A percentile compares a stretch with the other conserved stretches of the same genome.
Evolutionary conservation across 768 basidiomycete genomes (phyloP).

Genomic region (Tephrocybe sp.): DNA sequence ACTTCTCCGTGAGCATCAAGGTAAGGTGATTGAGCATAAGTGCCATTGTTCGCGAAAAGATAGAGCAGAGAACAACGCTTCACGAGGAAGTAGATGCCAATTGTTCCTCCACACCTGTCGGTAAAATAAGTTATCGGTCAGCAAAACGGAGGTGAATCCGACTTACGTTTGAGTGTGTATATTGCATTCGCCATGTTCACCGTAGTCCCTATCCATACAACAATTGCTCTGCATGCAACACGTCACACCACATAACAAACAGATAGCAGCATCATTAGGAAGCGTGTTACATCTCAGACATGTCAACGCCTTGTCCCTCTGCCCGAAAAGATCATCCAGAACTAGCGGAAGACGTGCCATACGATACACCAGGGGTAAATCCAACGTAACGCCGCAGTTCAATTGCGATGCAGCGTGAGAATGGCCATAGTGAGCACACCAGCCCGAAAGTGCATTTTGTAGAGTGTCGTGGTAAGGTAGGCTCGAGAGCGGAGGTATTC

Average conservation of each 20-base stretch:
- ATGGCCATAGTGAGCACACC: slow-evolving; percentile 88
- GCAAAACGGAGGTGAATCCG: not conserved
- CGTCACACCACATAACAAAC: slow-evolving; percentile 83
- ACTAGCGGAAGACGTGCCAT: slow-evolving; percentile 77
- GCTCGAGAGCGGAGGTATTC: slow-evolving; percentile 76
- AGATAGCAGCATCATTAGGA: slow-evolving; percentile 86
- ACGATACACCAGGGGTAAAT: slow-evolving; percentile 81
- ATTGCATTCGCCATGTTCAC: slow-evolving; percentile 86
- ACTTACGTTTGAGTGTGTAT: slow-evolving; percentile 92
- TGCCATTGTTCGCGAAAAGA: slow-evolving; percentile 85
- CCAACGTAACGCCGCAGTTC: slow-evolving; percentile 76
- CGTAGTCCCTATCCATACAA: slow-evolving; percentile 69
- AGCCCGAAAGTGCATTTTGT: slow-evolving; percentile 85
- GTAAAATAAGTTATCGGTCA: not conserved
- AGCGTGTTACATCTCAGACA: slow-evolving; percentile 78
- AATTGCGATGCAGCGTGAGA: slow-evolving; percentile 76
- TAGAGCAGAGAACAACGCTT: slow-evolving; percentile 90
- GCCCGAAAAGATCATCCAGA: slow-evolving; percentile 81
- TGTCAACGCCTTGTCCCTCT: slow-evolving; percentile 65
- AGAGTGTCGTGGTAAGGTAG: slow-evolving; percentile 81
- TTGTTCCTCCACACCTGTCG: slow-evolving; percentile 80
- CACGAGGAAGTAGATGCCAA: slow-evolving; percentile 89
- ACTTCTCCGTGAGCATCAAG: slow-evolving; percentile 93
- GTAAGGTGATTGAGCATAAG: slow-evolving; percentile 86
- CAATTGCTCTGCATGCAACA: slow-evolving; percentile 93